Base-by-base conservation (phyloP, 306 rosid genomes). In the Trifolium fragiferum region DNA sequence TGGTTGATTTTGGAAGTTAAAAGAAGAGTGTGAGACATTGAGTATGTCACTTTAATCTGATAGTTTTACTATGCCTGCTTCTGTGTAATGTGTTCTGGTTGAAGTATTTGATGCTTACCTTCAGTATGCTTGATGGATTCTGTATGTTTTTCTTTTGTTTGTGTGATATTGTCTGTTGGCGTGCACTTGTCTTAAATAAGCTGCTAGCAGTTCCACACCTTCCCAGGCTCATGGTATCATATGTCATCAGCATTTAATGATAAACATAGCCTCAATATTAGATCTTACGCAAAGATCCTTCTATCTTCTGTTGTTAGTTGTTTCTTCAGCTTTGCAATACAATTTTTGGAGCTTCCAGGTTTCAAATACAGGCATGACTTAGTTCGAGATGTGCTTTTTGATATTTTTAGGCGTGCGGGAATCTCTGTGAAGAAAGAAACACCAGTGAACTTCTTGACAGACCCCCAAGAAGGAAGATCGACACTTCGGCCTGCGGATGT, bases 21-120 rank as follows among this genome's bases (percentile, higher is more conserved):
- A n/a, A n/a, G n/a, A n/a, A n/a, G n/a, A n/a, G n/a, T n/a, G n/a
- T n/a, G 99, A 83, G 88, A 89, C 46, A 88, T 94, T 65, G 97
- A 94, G 97, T 94, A 92, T 68, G 96, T 74, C 55, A 25, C 38
- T 78, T 68, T 75, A 41, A 47, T 72, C 63, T 8, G 43, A 66
- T 43, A 13, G 63, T 67, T 68, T 43, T 62, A 14, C 40, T 58
- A 13, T 57, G 55, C 54, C 40, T 57, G 27, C 68, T 50, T 81
- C 30, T 70, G 33, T 25, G 8, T 19, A 53, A 72, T 57, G 44
- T 50, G 44, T 71, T 66, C 61, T 30, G 23, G 59, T 50, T 66
- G 58, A 47, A 72, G 20, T 66, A 55, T 55, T 49, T 47, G 40
- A 64, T 41, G 10, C 67, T 58, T 67, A 7, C 37, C 27, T 72